A percentile compares a stretch with the other conserved stretches of the same genome.
These are phyloP conservation scores for Athelia psychrophila DNA, from an alignment of 1,284 basidiomycete genomes.

Conservation along the genomic window DNA sequence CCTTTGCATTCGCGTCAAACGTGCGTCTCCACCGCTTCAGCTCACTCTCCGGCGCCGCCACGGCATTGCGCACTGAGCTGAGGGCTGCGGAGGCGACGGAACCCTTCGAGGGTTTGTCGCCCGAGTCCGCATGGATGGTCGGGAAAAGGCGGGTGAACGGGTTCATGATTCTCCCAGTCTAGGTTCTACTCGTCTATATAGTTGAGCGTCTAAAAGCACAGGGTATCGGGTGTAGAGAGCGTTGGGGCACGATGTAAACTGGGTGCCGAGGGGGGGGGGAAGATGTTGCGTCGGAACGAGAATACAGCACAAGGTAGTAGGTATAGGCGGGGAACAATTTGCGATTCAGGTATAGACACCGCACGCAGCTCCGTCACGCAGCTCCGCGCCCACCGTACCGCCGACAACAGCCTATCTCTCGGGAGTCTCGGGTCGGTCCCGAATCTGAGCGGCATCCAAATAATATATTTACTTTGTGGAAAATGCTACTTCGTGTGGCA, in stretches of 20 bases:
- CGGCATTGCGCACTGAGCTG: constrained; percentile 60
- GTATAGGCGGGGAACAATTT: no score
- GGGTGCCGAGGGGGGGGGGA: no score
- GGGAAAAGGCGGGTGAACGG: constrained; percentile 39
- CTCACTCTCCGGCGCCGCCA: constrained; percentile 77
- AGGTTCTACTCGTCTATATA: no score
- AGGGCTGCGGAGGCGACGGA: constrained; percentile 53
- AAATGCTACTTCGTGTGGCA: constrained; percentile 64
- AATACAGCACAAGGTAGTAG: no score
- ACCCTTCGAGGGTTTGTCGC: constrained; percentile 16
- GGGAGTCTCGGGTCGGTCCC: no score
- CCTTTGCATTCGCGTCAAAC: constrained; percentile 81
- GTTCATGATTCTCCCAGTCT: constrained; percentile 15
- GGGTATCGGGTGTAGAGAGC: not conserved
- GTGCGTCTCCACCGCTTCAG: constrained; percentile 82
- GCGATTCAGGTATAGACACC: not conserved
- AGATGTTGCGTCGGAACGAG: no score
- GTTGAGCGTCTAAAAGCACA: not conserved
- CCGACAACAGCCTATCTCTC: no score
- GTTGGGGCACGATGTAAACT: not conserved
- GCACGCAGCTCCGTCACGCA: constrained; percentile 21
- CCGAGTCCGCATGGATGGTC: constrained; percentile 51
- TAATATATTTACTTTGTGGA: constrained; percentile 11
- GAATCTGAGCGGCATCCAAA: no score
- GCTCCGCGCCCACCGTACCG: not conserved